Percentiles rank a stretch among this genome's conserved stretches.
phyloP scores from a whole-genome alignment of 345 rosid genomes.

The Brassica carinata region DNA sequence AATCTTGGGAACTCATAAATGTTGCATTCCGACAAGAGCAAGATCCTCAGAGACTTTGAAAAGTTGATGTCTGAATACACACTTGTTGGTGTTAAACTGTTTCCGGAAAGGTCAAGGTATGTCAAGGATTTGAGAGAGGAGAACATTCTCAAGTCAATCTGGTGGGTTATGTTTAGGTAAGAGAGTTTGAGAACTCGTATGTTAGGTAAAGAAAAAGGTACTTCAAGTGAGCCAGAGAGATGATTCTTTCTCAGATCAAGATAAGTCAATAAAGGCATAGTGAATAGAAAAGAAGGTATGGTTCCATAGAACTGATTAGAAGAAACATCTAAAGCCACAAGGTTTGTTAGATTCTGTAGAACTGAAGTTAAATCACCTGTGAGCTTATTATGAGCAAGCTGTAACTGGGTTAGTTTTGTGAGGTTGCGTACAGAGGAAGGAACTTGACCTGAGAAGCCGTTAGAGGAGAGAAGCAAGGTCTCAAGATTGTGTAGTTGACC shows the following conservation, averaged over 20 bases:
- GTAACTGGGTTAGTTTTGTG: neutral
- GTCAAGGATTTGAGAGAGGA: neutral
- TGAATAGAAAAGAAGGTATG: neutral
- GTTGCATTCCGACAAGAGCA: conserved; percentile 11
- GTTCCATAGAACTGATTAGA: neutral
- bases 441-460: neutral
- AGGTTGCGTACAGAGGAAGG: conserved; percentile 6
- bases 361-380: neutral
- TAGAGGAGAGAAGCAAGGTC: conserved; percentile 4
- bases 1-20: neutral
- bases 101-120: neutral
- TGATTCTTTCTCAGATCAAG: neutral
- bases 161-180: neutral
- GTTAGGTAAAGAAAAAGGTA: neutral
- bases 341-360: neutral
- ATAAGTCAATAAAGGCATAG: neutral
- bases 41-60: neutral
- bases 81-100: neutral
- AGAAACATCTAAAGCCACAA: neutral
- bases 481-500: conserved; percentile 2
- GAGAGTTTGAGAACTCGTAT: neutral
- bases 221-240: neutral
- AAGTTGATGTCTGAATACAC: neutral
- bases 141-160: neutral
- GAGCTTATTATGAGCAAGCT: neutral